Evolutionary conservation across 2,329 filamentous ascomycete genomes (phyloP).

Genomic region (Ascochyta fabae): DNA sequence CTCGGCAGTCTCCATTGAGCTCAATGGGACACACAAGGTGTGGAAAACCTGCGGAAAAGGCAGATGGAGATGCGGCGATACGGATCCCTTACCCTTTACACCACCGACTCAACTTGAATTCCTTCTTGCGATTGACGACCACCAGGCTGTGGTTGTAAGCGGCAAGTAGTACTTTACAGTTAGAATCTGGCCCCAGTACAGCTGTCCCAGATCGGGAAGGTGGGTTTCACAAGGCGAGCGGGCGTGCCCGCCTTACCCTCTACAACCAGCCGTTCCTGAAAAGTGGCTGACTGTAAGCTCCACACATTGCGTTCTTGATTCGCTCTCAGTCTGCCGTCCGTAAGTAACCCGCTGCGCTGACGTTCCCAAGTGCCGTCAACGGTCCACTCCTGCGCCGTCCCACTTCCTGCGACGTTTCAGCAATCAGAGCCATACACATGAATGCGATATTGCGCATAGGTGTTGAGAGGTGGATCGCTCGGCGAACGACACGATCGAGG

Average conservation of each 20-base stretch:
- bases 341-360: conserved; percentile 4
- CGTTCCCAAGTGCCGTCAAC: conserved; percentile 3
- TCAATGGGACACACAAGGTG: not conserved
- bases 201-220: conserved; percentile 16
- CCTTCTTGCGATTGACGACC: not conserved
- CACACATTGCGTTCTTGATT: conserved; percentile 8
- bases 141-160: not conserved
- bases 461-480: not conserved
- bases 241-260: conserved; percentile 5
- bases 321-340: conserved; percentile 5
- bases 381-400: not conserved
- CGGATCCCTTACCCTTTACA: not conserved
- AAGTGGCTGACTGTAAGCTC: conserved; percentile 11
- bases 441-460: not conserved
- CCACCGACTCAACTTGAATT: not conserved
- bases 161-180: conserved; percentile 7
- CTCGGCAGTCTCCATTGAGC: not conserved
- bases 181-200: conserved; percentile 3
- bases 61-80: not conserved
- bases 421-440: not conserved
- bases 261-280: conserved; percentile 6
- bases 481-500: not conserved
- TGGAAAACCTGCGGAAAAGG: conserved; percentile 6
- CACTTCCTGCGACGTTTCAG: conserved; percentile 9
- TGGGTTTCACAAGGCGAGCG: conserved; percentile 16